These are phyloP conservation scores for Penicillium riverlandense DNA, from an alignment of 495 filamentous ascomycete genomes.

Conservation along the genomic window DNA sequence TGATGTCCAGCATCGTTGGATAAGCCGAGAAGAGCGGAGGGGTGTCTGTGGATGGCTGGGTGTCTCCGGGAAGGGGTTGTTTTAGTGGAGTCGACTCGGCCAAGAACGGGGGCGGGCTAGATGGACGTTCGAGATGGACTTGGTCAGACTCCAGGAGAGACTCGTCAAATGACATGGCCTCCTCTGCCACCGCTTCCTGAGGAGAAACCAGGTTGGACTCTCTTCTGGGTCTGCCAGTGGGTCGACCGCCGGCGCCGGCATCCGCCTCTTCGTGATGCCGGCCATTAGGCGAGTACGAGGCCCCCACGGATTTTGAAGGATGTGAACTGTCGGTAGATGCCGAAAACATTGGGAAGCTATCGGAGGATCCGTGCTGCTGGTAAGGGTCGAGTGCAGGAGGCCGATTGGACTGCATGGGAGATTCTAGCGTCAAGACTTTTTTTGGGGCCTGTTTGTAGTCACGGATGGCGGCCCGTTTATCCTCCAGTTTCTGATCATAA, in stretches of 20 bases:
- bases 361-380: constrained; percentile 64
- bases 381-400: constrained; percentile 34
- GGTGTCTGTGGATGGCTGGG: neutral
- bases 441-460: constrained; percentile 40
- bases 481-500: constrained; percentile 35
- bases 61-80: constrained; percentile 1
- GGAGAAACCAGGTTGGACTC: constrained; percentile 20
- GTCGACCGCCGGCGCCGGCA: constrained; percentile 2
- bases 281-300: constrained; percentile 32
- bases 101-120: constrained; percentile 31
- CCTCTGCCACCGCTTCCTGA: constrained; percentile 11
- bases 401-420: constrained; percentile 23
- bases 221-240: constrained; percentile 3
- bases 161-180: constrained; percentile 17
- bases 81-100: constrained; percentile 31
- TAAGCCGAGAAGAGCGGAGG: neutral
- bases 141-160: constrained; percentile 10
- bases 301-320: constrained; percentile 35
- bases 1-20: constrained; percentile 9
- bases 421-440: constrained; percentile 36
- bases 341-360: constrained; percentile 81
- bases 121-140: constrained; percentile 34
- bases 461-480: constrained; percentile 36
- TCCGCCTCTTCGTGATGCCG: constrained; percentile 12
- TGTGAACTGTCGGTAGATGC: constrained; percentile 58